Conservation (phyloP, 805 yeast genomes). For the Lipomyces yamadae region DNA sequence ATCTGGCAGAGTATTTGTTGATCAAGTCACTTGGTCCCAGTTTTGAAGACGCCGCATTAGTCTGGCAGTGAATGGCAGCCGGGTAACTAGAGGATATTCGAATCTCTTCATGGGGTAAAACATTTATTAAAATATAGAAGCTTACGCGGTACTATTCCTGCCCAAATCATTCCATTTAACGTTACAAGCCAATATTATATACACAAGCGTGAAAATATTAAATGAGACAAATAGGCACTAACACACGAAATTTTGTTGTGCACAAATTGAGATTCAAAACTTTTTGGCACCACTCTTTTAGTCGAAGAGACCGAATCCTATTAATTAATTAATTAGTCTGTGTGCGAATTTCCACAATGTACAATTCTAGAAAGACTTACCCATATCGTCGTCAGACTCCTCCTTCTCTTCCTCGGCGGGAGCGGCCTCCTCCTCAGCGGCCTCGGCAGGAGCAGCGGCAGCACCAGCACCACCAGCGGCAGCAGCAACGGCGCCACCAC, state of each 20-base stretch:
- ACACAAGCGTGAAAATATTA: conserved; percentile 9
- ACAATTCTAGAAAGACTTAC: conserved; percentile 44
- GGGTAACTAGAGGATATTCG: not conserved
- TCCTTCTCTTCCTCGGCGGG: conserved; percentile 67
- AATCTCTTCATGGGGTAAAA: not conserved
- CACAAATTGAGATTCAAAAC: conserved; percentile 8
- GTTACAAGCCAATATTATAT: conserved; percentile 15
- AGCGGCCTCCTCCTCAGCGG: conserved; percentile 71
- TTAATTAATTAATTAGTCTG: conserved; percentile 24
- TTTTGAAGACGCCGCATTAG: not conserved
- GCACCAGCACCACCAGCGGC: conserved; percentile 68
- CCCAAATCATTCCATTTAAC: conserved; percentile 1
- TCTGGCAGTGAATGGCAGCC: too few species aligned
- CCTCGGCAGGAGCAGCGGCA: conserved; percentile 72
- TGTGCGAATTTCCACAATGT: not conserved
- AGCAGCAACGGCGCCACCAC: conserved; percentile 96
- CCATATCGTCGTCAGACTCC: conserved; percentile 81
- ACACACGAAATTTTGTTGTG: conserved; percentile 3
- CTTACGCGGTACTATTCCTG: not conserved
- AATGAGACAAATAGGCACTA: conserved; percentile 12
- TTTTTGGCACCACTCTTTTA: conserved; percentile 51
- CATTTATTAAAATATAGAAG: not conserved
- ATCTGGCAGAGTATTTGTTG: too few species aligned
- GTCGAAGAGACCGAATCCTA: conserved; percentile 92
- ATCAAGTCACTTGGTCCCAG: too few species aligned